These are phyloP conservation scores for Casuarina equisetifolia DNA, from an alignment of 306 rosid genomes.

Conservation along the genomic window DNA sequence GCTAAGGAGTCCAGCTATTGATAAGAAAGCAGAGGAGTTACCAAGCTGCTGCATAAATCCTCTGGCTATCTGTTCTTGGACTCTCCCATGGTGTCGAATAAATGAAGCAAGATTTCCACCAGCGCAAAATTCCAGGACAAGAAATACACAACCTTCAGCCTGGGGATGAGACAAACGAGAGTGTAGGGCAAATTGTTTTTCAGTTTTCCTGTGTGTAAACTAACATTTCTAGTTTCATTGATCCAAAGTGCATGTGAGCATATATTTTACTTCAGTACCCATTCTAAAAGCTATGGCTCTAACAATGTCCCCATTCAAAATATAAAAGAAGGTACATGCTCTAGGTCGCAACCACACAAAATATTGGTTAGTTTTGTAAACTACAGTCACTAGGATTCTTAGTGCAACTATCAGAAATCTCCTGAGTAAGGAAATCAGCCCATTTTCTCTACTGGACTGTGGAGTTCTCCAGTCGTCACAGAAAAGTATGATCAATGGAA, in stretches of 20 bases:
- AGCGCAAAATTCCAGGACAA: slow-evolving; percentile 59
- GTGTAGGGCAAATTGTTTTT: slow-evolving; percentile 7
- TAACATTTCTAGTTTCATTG: background rate
- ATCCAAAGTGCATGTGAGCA: background rate
- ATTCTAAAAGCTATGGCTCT: too few species aligned
- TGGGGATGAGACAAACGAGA: slow-evolving; percentile 12
- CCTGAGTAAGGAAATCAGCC: background rate
- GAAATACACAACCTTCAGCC: slow-evolving; percentile 48
- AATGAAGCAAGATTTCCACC: slow-evolving; percentile 62
- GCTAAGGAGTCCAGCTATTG: background rate
- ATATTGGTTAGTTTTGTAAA: background rate
- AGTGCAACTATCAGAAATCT: background rate
- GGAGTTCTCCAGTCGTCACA: background rate
- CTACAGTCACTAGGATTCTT: background rate
- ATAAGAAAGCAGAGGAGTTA: slow-evolving; percentile 26
- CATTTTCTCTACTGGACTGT: background rate
- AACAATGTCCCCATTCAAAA: too few species aligned
- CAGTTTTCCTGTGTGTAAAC: background rate
- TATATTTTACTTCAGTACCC: too few species aligned
- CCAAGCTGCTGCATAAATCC: slow-evolving; percentile 68
- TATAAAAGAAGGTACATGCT: background rate
- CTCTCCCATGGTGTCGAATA: slow-evolving; percentile 49
- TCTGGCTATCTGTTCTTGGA: slow-evolving; percentile 48
- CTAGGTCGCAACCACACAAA: background rate
- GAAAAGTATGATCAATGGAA: background rate